Evolutionary conservation across 2,329 filamentous ascomycete species (phyloP), one percentile per base, ranked within the genome.

Genomic region (Chaetomium globosum): DNA sequence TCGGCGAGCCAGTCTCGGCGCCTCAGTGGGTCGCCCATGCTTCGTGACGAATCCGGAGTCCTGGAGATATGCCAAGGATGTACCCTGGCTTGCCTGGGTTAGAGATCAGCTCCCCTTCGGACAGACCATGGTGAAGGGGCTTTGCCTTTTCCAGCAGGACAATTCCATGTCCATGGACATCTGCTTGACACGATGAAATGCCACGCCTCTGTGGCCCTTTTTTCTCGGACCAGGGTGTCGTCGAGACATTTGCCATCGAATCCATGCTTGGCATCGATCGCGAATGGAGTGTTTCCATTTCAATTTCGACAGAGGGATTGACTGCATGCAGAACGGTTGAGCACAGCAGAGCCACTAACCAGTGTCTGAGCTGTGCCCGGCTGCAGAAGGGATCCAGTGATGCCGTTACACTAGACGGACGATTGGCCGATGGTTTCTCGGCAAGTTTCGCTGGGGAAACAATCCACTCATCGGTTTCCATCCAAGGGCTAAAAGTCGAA

Each of bases 41-140:
- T 65, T 66, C 56, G 60, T 72, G 69, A 70, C 66, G 67, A 68
- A 59, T 53, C 36, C 48, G 16, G n/a, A 31, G 36, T 26, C 33
- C 64, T 55, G 61, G 60, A 64, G 53, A 63, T 62, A 64, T 54
- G 62, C 68, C 67, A 53, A 52, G 23, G 26, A 53, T 16, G 33
- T 53, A 31, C 21, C 30, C 54, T 43, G 31, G 43, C 51, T 31
- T 31, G 48, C 30, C 54, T 43, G 31, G 43, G 51, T 31, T 31
- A 48, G 59, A 31, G 59, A 61, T 61, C 59, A 39, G 36, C 51
- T 61, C 19, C 12, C 13, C 21, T 58, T 19, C 19, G 30, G 23
- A 30, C 21, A 26, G 26, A 30, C 31, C 7, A 5, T 49, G 19
- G 19, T 31, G 39, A 13, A 49, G 21, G 33, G 54, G 54, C 33